These are phyloP conservation scores for Paxillus ammoniavirescens DNA, from an alignment of 768 basidiomycete species.

Conservation along the genomic window DNA sequence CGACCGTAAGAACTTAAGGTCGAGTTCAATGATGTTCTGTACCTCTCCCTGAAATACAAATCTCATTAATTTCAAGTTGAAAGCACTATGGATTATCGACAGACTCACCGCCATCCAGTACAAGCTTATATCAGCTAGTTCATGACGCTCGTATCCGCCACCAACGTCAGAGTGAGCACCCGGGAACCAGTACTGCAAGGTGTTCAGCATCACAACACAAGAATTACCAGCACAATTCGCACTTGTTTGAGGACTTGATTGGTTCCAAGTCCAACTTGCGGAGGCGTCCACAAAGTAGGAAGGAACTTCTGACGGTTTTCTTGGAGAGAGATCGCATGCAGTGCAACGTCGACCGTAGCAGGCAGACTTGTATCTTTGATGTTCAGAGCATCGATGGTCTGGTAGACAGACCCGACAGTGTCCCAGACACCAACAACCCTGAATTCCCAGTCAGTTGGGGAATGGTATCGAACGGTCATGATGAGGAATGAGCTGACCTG, in stretches of 20 bases:
- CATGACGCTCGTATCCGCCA: conserved; percentile 10
- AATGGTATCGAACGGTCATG: background rate
- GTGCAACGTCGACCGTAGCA: conserved; percentile 13
- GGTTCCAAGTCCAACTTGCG: background rate
- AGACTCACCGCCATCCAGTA: conserved; percentile 23
- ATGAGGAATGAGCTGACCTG: background rate
- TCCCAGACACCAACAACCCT: conserved; percentile 23
- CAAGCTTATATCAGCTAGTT: conserved; percentile 16
- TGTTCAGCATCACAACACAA: background rate
- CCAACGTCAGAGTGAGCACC: conserved; percentile 23
- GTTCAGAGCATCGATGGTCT: conserved; percentile 7
- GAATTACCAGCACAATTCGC: background rate
- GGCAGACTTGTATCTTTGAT: conserved; percentile 19
- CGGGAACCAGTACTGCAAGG: conserved; percentile 24
- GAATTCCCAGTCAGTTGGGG: background rate
- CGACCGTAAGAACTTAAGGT: conserved; percentile 1
- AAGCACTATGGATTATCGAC: background rate
- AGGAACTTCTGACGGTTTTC: conserved; percentile 24
- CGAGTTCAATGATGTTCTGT: conserved; percentile 1
- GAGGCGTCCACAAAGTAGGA: conserved; percentile 17
- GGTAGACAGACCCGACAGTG: conserved; percentile 19
- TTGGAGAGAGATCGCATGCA: conserved; percentile 28
- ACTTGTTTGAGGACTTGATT: conserved; percentile 16
- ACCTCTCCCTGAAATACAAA: conserved; percentile 1
- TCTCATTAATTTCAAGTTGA: background rate